These are phyloP conservation scores for Sporodiniella umbellata DNA, from an alignment of 371 early-diverging fungal species.

Conservation along the genomic window DNA sequence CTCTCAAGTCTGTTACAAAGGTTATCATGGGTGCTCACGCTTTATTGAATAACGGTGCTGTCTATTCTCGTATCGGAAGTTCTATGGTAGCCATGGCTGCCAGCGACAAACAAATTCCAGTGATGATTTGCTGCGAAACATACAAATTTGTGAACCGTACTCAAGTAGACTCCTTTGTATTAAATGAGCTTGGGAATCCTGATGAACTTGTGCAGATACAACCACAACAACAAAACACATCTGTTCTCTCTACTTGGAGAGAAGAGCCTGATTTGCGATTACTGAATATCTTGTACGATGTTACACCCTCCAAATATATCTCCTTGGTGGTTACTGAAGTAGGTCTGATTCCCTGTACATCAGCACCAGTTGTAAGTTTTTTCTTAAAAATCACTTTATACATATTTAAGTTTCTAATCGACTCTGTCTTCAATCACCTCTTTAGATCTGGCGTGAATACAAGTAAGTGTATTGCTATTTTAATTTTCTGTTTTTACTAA, in stretches of 20 bases:
- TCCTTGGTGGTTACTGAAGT: conserved; percentile 92
- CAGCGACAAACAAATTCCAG: conserved; percentile 84
- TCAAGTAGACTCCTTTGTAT: conserved; percentile 92
- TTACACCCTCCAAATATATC: conserved; percentile 92
- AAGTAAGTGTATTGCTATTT: conserved; percentile 31
- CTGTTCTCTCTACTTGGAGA: conserved; percentile 61
- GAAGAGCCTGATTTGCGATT: conserved; percentile 70
- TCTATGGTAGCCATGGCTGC: conserved; percentile 92
- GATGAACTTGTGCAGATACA: conserved; percentile 69
- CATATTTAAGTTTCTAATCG: too few species aligned
- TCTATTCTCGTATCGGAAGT: conserved; percentile 91
- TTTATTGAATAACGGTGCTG: conserved; percentile 88
- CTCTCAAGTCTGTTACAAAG: conserved; percentile 86
- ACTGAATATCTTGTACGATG: conserved; percentile 88
- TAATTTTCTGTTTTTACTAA: conserved; percentile 3
- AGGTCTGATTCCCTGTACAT: conserved; percentile 92
- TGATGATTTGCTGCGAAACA: conserved; percentile 94
- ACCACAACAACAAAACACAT: conserved; percentile 9
- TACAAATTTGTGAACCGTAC: conserved; percentile 95
- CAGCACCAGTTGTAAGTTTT: conserved; percentile 78
- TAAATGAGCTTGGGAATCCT: conserved; percentile 91
- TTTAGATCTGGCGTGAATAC: conserved; percentile 56
- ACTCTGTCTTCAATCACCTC: conserved; percentile 1
- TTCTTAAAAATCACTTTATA: too few species aligned
- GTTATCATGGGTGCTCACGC: conserved; percentile 93